Evolutionary conservation across 495 filamentous ascomycete species (phyloP), one percentile per base, ranked within the genome.

Genomic region (Achaetomiella virescens): DNA sequence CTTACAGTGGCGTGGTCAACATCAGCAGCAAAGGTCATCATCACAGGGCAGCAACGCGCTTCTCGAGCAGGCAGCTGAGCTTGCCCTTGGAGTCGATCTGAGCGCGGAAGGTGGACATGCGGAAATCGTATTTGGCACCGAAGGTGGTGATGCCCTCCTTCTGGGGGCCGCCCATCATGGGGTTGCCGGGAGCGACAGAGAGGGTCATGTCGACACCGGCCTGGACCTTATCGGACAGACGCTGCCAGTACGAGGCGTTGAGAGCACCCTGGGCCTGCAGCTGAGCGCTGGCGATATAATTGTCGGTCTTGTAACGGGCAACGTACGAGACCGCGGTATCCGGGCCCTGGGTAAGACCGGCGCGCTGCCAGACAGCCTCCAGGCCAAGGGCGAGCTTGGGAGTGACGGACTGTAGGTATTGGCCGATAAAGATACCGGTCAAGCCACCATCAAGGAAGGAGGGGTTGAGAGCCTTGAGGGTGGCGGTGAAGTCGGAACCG

Each of bases 71-170:
- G 67, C 89, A 93, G 73, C 86, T 87, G 60, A 99, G 80, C 78
- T 91, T 93, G 62, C 95, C 95, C 57, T 89, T 82, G 66, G 90
- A 92, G 73, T 99, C 93, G 49, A 99, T 80, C 74, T 97, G 95
- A 20, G 92, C 93, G 59, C 91, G 83, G 82, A 97, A 96, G 10
- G 88, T 91, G 36, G 89, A 92, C 67, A 88, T 85, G 55, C 89
- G 81, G 84, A 99, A 99, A 67, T 97, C 93, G 71, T 99, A 99
- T 75, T 97, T 99, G 62, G 89, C 90, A 66, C 93, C 95, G 62
- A 97, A 78, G 38, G 91, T 87, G 52, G 93, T 90, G 47, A 87
- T 80, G 42, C 95, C 95, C 62, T 97, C 92, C 65, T 89, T 90
- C 46, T 81, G 67, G 20, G 81, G 78, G 59, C 84, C 85, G 67